These are phyloP conservation scores for Neurospora terricola DNA, from an alignment of 495 filamentous ascomycete genomes.

Conservation along the genomic window DNA sequence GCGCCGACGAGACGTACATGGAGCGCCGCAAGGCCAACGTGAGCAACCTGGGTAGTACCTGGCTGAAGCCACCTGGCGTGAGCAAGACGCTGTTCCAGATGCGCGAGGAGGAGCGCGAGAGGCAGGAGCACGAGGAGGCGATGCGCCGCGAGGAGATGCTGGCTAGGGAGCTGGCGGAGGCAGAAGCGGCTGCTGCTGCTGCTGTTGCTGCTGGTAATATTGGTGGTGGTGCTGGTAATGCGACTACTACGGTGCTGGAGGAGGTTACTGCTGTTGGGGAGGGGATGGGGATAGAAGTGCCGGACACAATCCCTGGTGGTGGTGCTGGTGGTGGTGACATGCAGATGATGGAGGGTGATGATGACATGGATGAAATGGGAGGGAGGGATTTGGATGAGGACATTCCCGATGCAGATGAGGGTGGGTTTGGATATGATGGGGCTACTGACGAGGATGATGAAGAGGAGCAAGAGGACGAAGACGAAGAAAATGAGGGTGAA, in stretches of 20 bases:
- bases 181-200: slow-evolving; percentile 36
- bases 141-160: slow-evolving; percentile 61
- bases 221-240: neutral
- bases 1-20: slow-evolving; percentile 57
- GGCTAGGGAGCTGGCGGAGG: slow-evolving; percentile 52
- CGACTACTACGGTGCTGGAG: slow-evolving; percentile 12
- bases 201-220: slow-evolving; percentile 17
- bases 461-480: slow-evolving; percentile 24
- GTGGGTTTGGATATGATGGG: slow-evolving; percentile 36
- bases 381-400: slow-evolving; percentile 54
- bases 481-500: slow-evolving; percentile 20
- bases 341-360: slow-evolving; percentile 15
- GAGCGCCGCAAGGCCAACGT: slow-evolving; percentile 61
- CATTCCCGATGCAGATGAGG: slow-evolving; percentile 51
- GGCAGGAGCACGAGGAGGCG: slow-evolving; percentile 66
- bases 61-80: slow-evolving; percentile 71
- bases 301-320: slow-evolving; percentile 16
- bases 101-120: slow-evolving; percentile 68
- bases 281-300: slow-evolving; percentile 30
- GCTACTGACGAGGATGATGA: slow-evolving; percentile 25
- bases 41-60: slow-evolving; percentile 61
- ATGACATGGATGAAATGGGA: slow-evolving; percentile 19
- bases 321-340: slow-evolving; percentile 8
- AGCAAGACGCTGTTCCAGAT: slow-evolving; percentile 66
- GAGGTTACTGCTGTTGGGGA: neutral